Evolutionary conservation across 2,329 filamentous ascomycete genomes (phyloP).

Genomic region (Mariannaea sp.): DNA sequence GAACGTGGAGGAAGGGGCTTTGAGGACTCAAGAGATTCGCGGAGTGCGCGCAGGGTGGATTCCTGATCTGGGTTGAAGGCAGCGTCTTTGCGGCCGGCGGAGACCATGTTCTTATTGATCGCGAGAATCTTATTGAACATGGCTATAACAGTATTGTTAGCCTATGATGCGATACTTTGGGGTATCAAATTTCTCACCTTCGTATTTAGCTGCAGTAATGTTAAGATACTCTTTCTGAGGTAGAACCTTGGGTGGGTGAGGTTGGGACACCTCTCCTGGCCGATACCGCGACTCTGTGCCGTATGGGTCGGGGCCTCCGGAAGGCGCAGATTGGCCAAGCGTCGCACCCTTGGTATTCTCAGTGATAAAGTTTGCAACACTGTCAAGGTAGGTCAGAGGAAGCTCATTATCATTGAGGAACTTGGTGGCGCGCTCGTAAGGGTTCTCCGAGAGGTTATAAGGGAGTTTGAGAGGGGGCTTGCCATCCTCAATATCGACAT

Average conservation of each 20-base stretch:
- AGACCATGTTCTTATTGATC: constrained; percentile 74
- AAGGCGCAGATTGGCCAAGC: constrained; percentile 65
- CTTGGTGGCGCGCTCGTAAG: constrained; percentile 87
- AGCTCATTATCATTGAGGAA: constrained; percentile 91
- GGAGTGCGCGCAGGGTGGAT: constrained; percentile 63
- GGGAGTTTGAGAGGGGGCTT: constrained; percentile 93
- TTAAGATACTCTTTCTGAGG: constrained; percentile 81
- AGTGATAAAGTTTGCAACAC: constrained; percentile 90
- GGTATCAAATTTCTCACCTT: constrained; percentile 45
- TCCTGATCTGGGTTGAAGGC: constrained; percentile 76
- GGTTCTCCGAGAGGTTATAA: constrained; percentile 90
- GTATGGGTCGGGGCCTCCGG: constrained; percentile 70
- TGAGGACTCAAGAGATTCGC: constrained; percentile 65
- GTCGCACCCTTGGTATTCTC: constrained; percentile 87
- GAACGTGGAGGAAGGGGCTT: constrained; percentile 56
- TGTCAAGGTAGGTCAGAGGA: constrained; percentile 84
- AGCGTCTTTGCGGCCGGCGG: constrained; percentile 72
- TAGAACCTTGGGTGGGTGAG: constrained; percentile 62
- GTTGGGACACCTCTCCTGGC: constrained; percentile 58
- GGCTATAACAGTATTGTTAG: constrained; percentile 46
- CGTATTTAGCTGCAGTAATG: constrained; percentile 75
- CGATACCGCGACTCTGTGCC: constrained; percentile 79
- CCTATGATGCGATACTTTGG: not conserved
- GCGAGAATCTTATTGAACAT: constrained; percentile 78
- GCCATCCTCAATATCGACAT: constrained; percentile 94